phyloP scores from a whole-genome alignment of 106 monocot species.

The Alisma plantagoaquatica region DNA sequence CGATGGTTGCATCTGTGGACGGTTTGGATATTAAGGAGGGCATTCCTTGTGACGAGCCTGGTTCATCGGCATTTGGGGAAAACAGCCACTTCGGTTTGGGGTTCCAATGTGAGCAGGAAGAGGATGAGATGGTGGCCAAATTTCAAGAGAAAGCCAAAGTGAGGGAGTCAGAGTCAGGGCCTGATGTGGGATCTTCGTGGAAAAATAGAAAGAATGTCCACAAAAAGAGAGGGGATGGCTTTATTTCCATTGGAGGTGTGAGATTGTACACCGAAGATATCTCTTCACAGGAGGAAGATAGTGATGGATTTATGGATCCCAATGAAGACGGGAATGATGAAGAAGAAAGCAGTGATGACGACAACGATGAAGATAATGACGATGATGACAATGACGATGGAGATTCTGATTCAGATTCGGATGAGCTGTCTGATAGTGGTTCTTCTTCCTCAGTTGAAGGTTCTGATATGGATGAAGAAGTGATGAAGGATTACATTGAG shows the following conservation, averaged over 20 bases:
- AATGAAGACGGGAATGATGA: too few species aligned
- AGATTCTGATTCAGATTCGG: slow-evolving; percentile 7
- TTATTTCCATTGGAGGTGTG: slow-evolving; percentile 74
- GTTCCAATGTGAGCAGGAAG: slow-evolving; percentile 18
- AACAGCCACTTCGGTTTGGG: slow-evolving; percentile 30
- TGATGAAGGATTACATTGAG: slow-evolving; percentile 68
- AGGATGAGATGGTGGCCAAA: slow-evolving; percentile 15
- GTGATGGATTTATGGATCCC: slow-evolving; percentile 15
- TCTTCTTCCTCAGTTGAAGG: slow-evolving; percentile 19
- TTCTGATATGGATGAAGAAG: slow-evolving; percentile 63
- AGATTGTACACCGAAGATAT: slow-evolving; percentile 77
- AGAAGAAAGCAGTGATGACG: slow-evolving; percentile 7
- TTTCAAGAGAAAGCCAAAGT: slow-evolving; percentile 1
- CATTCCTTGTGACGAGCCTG: slow-evolving; percentile 26
- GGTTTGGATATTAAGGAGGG: slow-evolving; percentile 2
- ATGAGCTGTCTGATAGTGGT: background rate
- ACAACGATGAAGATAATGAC: slow-evolving; percentile 10
- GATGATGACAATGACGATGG: slow-evolving; percentile 8
- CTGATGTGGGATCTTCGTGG: background rate
- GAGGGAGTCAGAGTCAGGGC: background rate
- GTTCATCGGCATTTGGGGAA: slow-evolving; percentile 22
- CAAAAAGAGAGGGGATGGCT: slow-evolving; percentile 25
- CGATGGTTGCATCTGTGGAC: slow-evolving; percentile 21
- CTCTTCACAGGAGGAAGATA: slow-evolving; percentile 57
- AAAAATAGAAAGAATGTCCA: slow-evolving; percentile 7